Conservation (phyloP, 2,329 filamentous ascomycete species). For the Fusarium sp. region DNA sequence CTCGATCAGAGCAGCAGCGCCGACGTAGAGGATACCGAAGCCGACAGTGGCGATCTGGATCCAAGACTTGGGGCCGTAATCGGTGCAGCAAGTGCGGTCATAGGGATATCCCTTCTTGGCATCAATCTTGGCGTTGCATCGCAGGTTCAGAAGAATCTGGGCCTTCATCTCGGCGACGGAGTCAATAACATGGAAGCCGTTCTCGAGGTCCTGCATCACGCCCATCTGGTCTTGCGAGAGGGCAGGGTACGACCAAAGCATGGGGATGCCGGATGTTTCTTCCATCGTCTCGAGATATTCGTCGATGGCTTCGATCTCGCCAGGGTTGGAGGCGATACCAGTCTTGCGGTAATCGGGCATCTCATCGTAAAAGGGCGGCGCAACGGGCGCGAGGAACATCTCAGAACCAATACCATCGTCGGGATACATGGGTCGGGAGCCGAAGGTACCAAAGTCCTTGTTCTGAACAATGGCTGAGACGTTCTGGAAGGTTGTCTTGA, state of each 20-base stretch:
- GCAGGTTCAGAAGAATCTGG: constrained; percentile 60
- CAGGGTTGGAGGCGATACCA: constrained; percentile 23
- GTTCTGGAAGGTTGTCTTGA: constrained; percentile 27
- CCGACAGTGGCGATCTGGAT: constrained; percentile 39
- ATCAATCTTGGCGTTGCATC: constrained; percentile 57
- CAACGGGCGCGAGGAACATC: constrained; percentile 43
- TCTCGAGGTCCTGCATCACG: constrained; percentile 33
- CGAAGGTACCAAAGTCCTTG: constrained; percentile 28
- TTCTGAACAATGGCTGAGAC: constrained; percentile 33
- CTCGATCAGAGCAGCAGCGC: constrained; percentile 27
- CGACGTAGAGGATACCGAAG: constrained; percentile 30
- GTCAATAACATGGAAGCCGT: constrained; percentile 45
- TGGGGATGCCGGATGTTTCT: constrained; percentile 26
- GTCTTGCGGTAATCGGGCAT: constrained; percentile 29
- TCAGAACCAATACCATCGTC: constrained; percentile 43
- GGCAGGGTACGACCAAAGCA: constrained; percentile 35
- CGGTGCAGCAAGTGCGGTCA: constrained; percentile 61
- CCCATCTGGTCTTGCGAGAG: constrained; percentile 26
- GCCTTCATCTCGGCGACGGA: constrained; percentile 45
- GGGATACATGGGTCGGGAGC: constrained; percentile 37
- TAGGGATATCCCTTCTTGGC: constrained; percentile 52
- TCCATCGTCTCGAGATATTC: constrained; percentile 28
- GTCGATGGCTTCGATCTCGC: constrained; percentile 30
- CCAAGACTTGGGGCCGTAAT: constrained; percentile 49
- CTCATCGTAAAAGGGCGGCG: constrained; percentile 36